Base-by-base conservation (phyloP, 2,329 filamentous ascomycete species). In the Fusarium pininemorale region DNA sequence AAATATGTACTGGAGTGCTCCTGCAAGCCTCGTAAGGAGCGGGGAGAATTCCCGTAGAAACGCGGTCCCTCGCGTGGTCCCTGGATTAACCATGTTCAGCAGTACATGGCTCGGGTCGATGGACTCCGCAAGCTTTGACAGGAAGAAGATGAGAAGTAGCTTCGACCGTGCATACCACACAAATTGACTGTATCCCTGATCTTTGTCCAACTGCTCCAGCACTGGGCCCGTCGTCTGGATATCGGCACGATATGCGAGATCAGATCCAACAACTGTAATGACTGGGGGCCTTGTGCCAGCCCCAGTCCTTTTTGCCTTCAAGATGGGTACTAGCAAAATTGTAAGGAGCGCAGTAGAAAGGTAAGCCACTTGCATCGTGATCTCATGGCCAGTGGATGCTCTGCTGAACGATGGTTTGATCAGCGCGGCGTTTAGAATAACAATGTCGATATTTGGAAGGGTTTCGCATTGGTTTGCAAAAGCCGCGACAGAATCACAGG, bases 191-290 rank as follows among this genome's bases (percentile, higher is more conserved):
- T 51, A 51, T 7, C 12, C 16, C 7, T 35, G 6, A 11, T 37
- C 12, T 11, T 10, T 51, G 16, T 51, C 48, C n/a, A 37, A 11
- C n/a, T 24, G 30, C 13, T 20, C 48, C 30, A 51, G 30, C 3
- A 51, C 6, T 0, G 30, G 30, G 30, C n/a, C 30, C 2, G 6
- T 15, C 4, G 16, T 51, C 8, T 24, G 5, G 0, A 37, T 51
- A 2, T 35, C 48, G 3, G 30, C n/a, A 20, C 48, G 48, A 20
- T 37, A 51, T 20, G 48, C 48, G n/a, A 51, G 48, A 4, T 51
- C 48, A 7, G 48, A 51, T 6, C 48, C 48, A 14, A 51, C n/a
- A 4, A 51, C 5, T 32, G n/a, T 51, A 3, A 37, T 26, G 16
- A 51, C 48, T 11, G 48, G 48, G 2, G 48, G 48, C 6, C n/a